Conservation (phyloP, 306 rosid species). For the Mimosa bimucronata region DNA sequence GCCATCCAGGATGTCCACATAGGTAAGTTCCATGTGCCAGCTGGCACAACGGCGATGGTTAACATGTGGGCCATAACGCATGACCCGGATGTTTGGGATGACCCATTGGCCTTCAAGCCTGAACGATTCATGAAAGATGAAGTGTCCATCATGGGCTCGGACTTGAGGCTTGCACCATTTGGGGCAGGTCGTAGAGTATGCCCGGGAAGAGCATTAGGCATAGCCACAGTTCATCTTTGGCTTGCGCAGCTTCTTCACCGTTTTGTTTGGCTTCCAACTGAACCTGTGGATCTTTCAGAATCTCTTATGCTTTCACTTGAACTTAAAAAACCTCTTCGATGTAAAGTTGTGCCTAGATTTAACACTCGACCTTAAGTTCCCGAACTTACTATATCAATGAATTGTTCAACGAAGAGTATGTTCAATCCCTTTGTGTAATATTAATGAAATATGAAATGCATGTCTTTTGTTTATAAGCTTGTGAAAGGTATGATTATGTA, state of each 20-base stretch:
- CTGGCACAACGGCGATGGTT: constrained; percentile 91
- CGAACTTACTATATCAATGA: not conserved
- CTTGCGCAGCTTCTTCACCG: constrained; percentile 70
- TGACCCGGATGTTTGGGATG: constrained; percentile 69
- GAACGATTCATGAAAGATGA: constrained; percentile 71
- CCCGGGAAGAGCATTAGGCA: constrained; percentile 72
- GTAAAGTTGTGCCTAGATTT: constrained; percentile 41
- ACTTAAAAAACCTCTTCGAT: constrained; percentile 65
- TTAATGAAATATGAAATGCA: not conserved
- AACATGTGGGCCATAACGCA: constrained; percentile 98
- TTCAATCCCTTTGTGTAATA: not conserved
- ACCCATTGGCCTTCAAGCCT: constrained; percentile 74
- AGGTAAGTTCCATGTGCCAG: constrained; percentile 69
- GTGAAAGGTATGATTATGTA: no score
- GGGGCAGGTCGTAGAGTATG: constrained; percentile 86
- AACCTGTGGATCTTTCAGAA: constrained; percentile 69
- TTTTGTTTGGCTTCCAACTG: constrained; percentile 62
- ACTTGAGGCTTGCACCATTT: constrained; percentile 81
- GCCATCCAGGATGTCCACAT: constrained; percentile 69
- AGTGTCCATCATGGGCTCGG: constrained; percentile 71
- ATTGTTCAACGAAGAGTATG: not conserved
- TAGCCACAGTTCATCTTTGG: constrained; percentile 83
- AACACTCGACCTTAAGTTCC: not conserved
- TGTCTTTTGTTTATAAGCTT: no score
- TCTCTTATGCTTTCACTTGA: constrained; percentile 76